Evolutionary conservation across 2,329 filamentous ascomycete species (phyloP).

Genomic region (Setomelanomma holmii): DNA sequence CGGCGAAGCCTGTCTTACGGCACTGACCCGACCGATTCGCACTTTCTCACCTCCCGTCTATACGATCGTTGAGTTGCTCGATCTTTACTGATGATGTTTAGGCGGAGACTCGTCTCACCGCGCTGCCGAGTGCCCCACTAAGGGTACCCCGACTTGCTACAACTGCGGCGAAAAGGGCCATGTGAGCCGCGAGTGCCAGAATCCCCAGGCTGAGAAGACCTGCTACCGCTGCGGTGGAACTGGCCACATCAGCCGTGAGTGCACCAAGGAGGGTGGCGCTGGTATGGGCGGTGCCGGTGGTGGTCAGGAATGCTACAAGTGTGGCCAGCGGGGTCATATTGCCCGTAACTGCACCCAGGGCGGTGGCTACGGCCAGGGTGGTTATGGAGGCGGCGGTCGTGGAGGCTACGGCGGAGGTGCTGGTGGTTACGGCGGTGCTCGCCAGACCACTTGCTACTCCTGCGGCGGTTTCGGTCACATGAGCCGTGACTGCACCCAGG

Average conservation of each 20-base stretch:
- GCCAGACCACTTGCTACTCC: constrained; percentile 83
- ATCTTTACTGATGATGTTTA: constrained; percentile 30
- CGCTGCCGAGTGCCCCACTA: constrained; percentile 59
- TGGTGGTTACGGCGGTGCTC: constrained; percentile 54
- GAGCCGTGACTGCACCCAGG: constrained; percentile 97
- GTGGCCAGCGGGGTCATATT: constrained; percentile 94
- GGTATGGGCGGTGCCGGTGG: constrained; percentile 54
- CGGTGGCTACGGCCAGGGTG: constrained; percentile 50
- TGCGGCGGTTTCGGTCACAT: constrained; percentile 97
- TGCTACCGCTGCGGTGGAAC: constrained; percentile 78
- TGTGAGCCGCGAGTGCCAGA: constrained; percentile 82
- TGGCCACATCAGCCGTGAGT: constrained; percentile 93
- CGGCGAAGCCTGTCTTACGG: no score
- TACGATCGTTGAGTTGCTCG: no score
- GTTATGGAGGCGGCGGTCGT: constrained; percentile 57
- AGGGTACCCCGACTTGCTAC: constrained; percentile 58
- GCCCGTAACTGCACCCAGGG: constrained; percentile 85
- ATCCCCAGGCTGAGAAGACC: constrained; percentile 83
- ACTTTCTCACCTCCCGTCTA: no score
- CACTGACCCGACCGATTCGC: no score
- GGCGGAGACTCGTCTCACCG: constrained; percentile 59
- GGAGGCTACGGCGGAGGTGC: constrained; percentile 57
- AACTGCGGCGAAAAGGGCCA: constrained; percentile 59
- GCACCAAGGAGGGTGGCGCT: constrained; percentile 62
- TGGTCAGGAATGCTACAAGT: constrained; percentile 90